Conservation (phyloP, 2,329 filamentous ascomycete genomes). For the Pestalotiopsis sp. region DNA sequence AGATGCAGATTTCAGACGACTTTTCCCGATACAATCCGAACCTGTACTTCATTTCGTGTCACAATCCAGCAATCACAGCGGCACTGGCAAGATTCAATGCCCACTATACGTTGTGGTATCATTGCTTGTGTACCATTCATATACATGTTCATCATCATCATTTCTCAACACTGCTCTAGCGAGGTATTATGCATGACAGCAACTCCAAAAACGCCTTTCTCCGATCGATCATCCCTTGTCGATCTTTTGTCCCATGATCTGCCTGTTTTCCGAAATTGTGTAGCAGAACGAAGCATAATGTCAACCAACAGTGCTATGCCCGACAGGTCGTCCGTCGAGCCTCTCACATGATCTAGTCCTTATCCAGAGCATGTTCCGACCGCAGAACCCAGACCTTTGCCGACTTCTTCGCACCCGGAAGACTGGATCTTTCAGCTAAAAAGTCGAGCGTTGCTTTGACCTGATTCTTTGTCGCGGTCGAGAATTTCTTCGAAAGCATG, state of each 20-base stretch:
- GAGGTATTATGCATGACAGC: conserved; percentile 2
- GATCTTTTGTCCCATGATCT: background rate
- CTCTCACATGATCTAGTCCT: conserved; percentile 1
- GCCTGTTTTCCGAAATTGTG: background rate
- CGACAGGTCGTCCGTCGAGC: background rate
- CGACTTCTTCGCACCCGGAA: conserved; percentile 50
- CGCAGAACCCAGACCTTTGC: conserved; percentile 48
- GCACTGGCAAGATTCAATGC: too few relatives aligned
- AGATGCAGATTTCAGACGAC: background rate
- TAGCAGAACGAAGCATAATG: background rate
- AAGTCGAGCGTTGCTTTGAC: conserved; percentile 70
- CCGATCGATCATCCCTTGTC: background rate
- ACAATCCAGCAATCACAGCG: background rate
- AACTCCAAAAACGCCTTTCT: conserved; percentile 1
- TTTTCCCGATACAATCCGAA: background rate
- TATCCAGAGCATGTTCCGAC: conserved; percentile 14
- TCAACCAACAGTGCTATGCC: background rate
- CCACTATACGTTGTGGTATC: too few relatives aligned
- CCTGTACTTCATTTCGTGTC: too few relatives aligned
- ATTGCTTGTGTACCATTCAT: background rate
- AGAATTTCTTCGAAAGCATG: conserved; percentile 72
- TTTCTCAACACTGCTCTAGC: background rate
- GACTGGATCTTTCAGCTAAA: conserved; percentile 59
- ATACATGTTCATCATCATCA: background rate
- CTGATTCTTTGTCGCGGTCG: conserved; percentile 66